Conservation (phyloP, 2,329 filamentous ascomycete species). For the Elsinoe perseae region DNA sequence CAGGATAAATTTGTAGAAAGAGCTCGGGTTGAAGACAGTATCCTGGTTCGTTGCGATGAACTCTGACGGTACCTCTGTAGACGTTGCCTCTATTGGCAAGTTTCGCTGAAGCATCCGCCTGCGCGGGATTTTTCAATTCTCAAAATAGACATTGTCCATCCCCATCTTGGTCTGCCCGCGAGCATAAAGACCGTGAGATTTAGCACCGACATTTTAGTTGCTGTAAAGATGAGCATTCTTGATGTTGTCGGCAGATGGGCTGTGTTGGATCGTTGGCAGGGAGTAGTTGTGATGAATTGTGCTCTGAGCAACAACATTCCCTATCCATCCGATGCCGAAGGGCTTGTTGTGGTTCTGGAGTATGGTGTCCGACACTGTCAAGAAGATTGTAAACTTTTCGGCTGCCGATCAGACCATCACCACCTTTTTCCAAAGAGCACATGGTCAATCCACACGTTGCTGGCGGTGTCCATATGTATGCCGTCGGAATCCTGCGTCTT, state of each 20-base stretch:
- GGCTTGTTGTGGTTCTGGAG: slow-evolving; percentile 24
- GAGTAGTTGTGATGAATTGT: slow-evolving; percentile 25
- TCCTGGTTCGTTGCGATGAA: slow-evolving; percentile 20
- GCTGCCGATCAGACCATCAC: slow-evolving; percentile 23
- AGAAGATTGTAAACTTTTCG: slow-evolving; percentile 23
- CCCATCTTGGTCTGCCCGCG: slow-evolving; percentile 22
- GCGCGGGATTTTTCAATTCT: slow-evolving; percentile 22
- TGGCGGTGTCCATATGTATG: slow-evolving; percentile 23
- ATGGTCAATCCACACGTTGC: slow-evolving; percentile 24
- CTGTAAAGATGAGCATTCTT: slow-evolving; percentile 22
- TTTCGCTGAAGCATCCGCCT: slow-evolving; percentile 19
- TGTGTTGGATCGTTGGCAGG: slow-evolving; percentile 22
- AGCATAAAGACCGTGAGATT: slow-evolving; percentile 24
- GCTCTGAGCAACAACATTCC: slow-evolving; percentile 22
- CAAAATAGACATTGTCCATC: slow-evolving; percentile 23
- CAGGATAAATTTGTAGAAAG: slow-evolving; percentile 22
- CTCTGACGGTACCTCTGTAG: slow-evolving; percentile 21
- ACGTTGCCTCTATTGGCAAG: slow-evolving; percentile 20
- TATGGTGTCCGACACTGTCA: slow-evolving; percentile 22
- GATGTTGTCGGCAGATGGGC: slow-evolving; percentile 23
- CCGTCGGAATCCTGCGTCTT: slow-evolving; percentile 24
- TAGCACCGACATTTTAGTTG: slow-evolving; percentile 23
- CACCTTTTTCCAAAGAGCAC: slow-evolving; percentile 20
- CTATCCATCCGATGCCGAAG: slow-evolving; percentile 24
- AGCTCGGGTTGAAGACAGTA: slow-evolving; percentile 21